phyloP scores from a whole-genome alignment of 2,329 filamentous ascomycete species.

The Ambrosiella xylebori region DNA sequence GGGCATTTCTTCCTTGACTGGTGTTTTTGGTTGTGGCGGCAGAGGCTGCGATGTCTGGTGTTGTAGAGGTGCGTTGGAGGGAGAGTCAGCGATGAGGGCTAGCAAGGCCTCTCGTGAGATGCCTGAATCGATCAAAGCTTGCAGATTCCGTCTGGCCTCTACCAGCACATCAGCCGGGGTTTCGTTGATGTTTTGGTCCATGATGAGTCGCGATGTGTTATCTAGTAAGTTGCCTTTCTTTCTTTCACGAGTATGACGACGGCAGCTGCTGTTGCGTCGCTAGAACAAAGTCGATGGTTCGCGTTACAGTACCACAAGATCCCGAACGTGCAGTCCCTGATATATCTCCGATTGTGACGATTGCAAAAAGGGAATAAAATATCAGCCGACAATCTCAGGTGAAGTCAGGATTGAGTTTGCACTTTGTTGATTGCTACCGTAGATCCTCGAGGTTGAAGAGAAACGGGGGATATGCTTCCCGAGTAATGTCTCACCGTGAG shows the following conservation, averaged over 20 bases:
- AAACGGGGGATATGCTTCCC: too few species aligned
- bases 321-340: not conserved
- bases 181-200: conserved; percentile 15
- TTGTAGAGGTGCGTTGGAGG: not conserved
- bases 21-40: conserved; percentile 10
- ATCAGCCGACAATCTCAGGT: too few species aligned
- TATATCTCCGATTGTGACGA: not conserved
- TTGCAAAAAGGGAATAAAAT: too few species aligned
- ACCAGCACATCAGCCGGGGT: conserved; percentile 27
- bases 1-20: conserved; percentile 13
- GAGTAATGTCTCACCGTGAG: too few species aligned
- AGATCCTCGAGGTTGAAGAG: too few species aligned
- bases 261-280: not conserved
- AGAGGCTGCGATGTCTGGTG: conserved; percentile 5
- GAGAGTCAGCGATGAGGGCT: conserved; percentile 14
- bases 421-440: too few species aligned
- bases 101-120: conserved; percentile 25
- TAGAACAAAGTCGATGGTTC: not conserved
- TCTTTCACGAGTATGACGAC: not conserved
- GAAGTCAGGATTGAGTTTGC: too few species aligned
- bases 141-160: conserved; percentile 28
- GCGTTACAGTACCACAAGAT: not conserved
- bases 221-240: not conserved
- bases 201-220: not conserved
- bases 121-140: conserved; percentile 29